Percentiles rank a stretch among this genome's conserved stretches.
Conservation (phyloP, 805 yeast genomes). For the Candida qinlingensis region DNA sequence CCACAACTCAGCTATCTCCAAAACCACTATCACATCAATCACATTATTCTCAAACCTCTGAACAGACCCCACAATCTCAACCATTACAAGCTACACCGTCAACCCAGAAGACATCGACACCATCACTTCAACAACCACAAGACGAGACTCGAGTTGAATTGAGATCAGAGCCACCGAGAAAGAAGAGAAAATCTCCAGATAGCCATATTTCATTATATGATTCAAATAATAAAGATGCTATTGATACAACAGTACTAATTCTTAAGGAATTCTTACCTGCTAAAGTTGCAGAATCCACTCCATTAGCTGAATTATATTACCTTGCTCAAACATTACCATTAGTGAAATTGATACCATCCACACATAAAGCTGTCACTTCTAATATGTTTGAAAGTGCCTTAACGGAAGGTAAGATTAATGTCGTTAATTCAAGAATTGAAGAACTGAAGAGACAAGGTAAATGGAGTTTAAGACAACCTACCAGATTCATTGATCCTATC, state of each 20-base stretch:
- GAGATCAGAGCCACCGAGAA: constrained; percentile 3
- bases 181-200: constrained; percentile 12
- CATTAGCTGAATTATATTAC: constrained; percentile 82
- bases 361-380: constrained; percentile 83
- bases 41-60: neutral
- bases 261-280: constrained; percentile 50
- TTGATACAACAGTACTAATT: constrained; percentile 39
- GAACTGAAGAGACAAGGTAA: constrained; percentile 81
- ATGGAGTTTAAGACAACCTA: constrained; percentile 90
- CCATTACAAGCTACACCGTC: neutral
- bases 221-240: constrained; percentile 35
- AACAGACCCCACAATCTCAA: neutral
- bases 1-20: neutral
- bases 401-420: constrained; percentile 87
- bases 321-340: constrained; percentile 85
- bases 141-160: neutral
- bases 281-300: constrained; percentile 49
- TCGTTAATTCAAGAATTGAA: constrained; percentile 84
- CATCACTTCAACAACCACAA: neutral
- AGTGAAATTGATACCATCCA: constrained; percentile 71
- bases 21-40: neutral
- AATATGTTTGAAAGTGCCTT: constrained; percentile 81
- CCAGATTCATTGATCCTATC: constrained; percentile 60
- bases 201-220: constrained; percentile 23
- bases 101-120: neutral